Evolutionary conservation across 1,139 yeast genomes (phyloP).

Genomic region (Blastobotrys aristatus): DNA sequence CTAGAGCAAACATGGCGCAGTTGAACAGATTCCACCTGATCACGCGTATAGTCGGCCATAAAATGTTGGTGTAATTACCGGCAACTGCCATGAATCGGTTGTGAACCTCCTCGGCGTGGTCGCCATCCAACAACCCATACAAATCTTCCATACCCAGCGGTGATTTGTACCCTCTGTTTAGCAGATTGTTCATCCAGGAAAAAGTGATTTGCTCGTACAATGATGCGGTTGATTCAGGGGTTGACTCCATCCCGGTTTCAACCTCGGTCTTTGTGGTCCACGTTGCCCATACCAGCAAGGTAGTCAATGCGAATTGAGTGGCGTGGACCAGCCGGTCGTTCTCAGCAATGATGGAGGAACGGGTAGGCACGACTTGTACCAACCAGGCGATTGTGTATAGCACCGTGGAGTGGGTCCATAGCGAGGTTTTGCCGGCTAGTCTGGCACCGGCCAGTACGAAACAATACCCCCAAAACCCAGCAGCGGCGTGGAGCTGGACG

Average conservation of each 20-base stretch:
- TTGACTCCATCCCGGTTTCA: not conserved
- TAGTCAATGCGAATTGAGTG: not conserved
- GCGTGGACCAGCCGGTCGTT: not conserved
- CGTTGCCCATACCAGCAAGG: not conserved
- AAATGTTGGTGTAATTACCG: not conserved
- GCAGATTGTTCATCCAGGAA: not conserved
- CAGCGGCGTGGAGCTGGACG: not conserved
- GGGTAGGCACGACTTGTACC: not conserved
- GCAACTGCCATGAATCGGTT: not conserved
- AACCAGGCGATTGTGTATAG: not conserved
- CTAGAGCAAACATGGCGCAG: not conserved
- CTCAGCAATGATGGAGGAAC: not conserved
- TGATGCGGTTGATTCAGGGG: not conserved
- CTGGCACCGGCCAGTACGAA: not conserved
- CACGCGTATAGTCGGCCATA: not conserved
- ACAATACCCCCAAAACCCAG: not conserved
- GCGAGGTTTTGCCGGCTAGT: not conserved
- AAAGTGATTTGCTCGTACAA: not conserved
- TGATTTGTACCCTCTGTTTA: not conserved
- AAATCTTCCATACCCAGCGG: not conserved
- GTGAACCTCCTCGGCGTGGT: not conserved
- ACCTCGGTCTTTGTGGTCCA: not conserved
- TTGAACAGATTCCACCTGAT: not conserved
- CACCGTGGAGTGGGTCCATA: not conserved
- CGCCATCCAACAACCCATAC: not conserved